Conservation (phyloP, 768 basidiomycete genomes). For the Agaricus subrufescens region DNA sequence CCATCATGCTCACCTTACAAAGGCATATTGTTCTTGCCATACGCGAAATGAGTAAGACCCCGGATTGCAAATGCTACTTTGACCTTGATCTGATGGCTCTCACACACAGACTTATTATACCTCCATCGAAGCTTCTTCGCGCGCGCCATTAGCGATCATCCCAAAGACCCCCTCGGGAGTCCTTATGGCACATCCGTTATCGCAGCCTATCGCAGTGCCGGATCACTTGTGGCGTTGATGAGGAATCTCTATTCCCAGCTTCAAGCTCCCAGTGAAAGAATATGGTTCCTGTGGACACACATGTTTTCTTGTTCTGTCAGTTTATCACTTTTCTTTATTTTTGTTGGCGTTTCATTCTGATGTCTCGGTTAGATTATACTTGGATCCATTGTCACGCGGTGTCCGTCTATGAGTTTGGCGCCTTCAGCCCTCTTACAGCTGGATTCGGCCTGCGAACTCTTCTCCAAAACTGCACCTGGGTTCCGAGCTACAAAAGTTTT, state of each 20-base stretch:
- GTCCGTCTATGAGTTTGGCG: slow-evolving; percentile 75
- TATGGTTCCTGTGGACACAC: slow-evolving; percentile 61
- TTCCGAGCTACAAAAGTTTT: slow-evolving; percentile 64
- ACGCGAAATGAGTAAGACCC: slow-evolving; percentile 59
- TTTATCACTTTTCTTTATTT: slow-evolving; percentile 9
- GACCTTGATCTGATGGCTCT: background rate
- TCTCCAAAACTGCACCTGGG: slow-evolving; percentile 61
- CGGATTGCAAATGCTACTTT: background rate
- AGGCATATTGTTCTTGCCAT: slow-evolving; percentile 66
- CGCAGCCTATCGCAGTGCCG: slow-evolving; percentile 69
- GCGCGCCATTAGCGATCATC: slow-evolving; percentile 66
- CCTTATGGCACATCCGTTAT: slow-evolving; percentile 71
- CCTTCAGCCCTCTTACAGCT: slow-evolving; percentile 70
- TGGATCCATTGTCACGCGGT: slow-evolving; percentile 72
- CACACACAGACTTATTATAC: slow-evolving; percentile 54
- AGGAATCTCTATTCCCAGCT: slow-evolving; percentile 62
- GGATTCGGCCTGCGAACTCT: slow-evolving; percentile 71
- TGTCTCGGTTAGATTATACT: slow-evolving; percentile 49
- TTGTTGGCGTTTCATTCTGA: slow-evolving; percentile 4
- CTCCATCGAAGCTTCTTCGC: slow-evolving; percentile 73
- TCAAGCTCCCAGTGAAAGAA: slow-evolving; percentile 57
- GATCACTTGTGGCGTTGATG: slow-evolving; percentile 67
- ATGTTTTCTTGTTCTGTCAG: slow-evolving; percentile 67
- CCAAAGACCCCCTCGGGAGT: slow-evolving; percentile 69
- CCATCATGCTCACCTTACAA: slow-evolving; percentile 52